These are phyloP conservation scores for Geotrichum armillariae DNA, from an alignment of 1,139 yeast species.

Conservation along the genomic window DNA sequence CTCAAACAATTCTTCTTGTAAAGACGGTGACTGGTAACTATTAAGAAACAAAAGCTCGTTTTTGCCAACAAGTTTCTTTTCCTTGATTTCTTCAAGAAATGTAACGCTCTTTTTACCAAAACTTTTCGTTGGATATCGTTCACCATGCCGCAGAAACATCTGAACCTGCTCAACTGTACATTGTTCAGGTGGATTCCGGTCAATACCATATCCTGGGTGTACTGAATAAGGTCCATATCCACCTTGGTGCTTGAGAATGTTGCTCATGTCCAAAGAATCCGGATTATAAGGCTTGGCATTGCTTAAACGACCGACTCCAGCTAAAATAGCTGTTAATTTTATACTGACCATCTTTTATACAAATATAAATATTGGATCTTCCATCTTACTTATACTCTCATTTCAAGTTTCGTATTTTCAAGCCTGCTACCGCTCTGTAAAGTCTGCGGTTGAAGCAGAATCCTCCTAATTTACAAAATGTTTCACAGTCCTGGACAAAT, in stretches of 20 bases:
- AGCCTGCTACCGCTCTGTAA: too few relatives aligned
- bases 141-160: slow-evolving; percentile 69
- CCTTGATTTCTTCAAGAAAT: slow-evolving; percentile 12
- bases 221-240: slow-evolving; percentile 49
- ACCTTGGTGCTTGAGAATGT: slow-evolving; percentile 41
- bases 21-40: slow-evolving; percentile 40
- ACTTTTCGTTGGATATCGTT: slow-evolving; percentile 55
- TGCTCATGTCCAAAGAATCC: slow-evolving; percentile 34
- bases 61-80: slow-evolving; percentile 28
- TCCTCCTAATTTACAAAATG: too few relatives aligned
- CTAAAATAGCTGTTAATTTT: background rate
- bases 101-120: slow-evolving; percentile 1
- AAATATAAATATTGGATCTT: too few relatives aligned
- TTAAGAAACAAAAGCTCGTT: slow-evolving; percentile 42
- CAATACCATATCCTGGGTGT: slow-evolving; percentile 47
- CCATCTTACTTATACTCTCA: too few relatives aligned
- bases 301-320: background rate
- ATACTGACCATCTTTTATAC: too few relatives aligned
- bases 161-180: slow-evolving; percentile 67
- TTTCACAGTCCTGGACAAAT: too few relatives aligned
- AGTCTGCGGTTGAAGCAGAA: too few relatives aligned
- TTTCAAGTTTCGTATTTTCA: too few relatives aligned
- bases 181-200: slow-evolving; percentile 47
- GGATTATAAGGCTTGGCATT: slow-evolving; percentile 26
- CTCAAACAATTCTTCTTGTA: slow-evolving; percentile 14